Evolutionary conservation across 371 early-diverging fungal species (phyloP), one percentile per base, ranked within the genome.

Genomic region (Lichtheimia ramosa): DNA sequence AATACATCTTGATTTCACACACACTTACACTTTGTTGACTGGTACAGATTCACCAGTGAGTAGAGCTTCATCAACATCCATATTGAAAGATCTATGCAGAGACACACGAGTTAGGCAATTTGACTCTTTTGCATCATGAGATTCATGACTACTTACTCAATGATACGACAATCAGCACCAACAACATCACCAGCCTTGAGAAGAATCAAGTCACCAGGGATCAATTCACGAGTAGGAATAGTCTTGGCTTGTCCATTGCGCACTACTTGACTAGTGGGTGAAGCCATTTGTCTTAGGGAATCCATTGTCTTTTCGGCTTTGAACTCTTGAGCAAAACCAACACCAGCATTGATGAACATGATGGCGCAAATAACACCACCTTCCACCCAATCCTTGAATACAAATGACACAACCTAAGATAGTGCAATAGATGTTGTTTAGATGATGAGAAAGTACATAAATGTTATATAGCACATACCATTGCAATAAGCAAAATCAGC

Each of bases 301-400:
- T 93, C 94, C 86, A 95, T 83, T 12, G 96, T 93, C 57, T 89
- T 83, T 69, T 93, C 93, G 6, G 96, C 93, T 51, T 89, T 86
- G 69, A 82, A 92, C 69, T 95, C 96, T 74, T 95, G 96, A 40
- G 81, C 70, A 63, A 94, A 92, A 2, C 94, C 94, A 53, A 95
- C 88, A 16, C 79, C 71, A 28, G 91, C 86, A 71, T 94, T 95
- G 52, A 89, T 62, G 43, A 88, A 65, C 54, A 93, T 90, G 51
- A 94, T 90, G 52, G 86, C 79, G n/a, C 87, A 67, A 27, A 95
- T 85, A 20, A 89, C 86, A 42, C 84, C 84, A 25, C 79, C 87
- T 74, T 87, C 86, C 7, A 85, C 74, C 62, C 74, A 87, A 64
- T 89, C 89, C 54, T 82, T 75, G 51, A 82, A 82, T 2, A 75